Conservation (phyloP, 1,284 basidiomycete genomes). For the Leccinum huronense region DNA sequence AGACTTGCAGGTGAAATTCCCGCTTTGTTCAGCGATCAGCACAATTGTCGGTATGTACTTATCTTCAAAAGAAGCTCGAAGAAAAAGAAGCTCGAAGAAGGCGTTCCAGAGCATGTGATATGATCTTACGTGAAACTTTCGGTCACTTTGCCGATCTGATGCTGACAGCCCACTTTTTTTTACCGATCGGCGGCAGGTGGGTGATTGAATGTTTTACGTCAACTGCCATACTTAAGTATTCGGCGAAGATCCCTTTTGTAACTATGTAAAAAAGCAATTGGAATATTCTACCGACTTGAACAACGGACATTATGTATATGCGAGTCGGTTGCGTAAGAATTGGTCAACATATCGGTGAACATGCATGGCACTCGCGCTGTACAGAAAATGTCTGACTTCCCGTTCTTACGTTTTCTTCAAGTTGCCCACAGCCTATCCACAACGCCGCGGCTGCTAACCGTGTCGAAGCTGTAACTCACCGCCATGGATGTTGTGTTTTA, state of each 20-base stretch:
- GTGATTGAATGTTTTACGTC: slow-evolving; percentile 23
- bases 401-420: slow-evolving; percentile 36
- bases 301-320: slow-evolving; percentile 91
- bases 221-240: slow-evolving; percentile 5
- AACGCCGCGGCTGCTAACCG: slow-evolving; percentile 99
- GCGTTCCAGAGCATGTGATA: slow-evolving; percentile 91
- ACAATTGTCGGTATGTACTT: slow-evolving; percentile 79
- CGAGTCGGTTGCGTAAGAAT: slow-evolving; percentile 94
- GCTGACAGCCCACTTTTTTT: too few species aligned
- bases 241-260: slow-evolving; percentile 89
- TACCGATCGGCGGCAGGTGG: slow-evolving; percentile 60
- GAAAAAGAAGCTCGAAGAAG: slow-evolving; percentile 95
- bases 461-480: slow-evolving; percentile 98
- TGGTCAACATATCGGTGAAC: slow-evolving; percentile 98
- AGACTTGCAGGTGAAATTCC: slow-evolving; percentile 96
- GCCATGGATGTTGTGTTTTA: slow-evolving; percentile 98
- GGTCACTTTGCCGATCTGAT: slow-evolving; percentile 98
- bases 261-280: slow-evolving; percentile 97
- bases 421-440: slow-evolving; percentile 82
- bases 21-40: slow-evolving; percentile 95
- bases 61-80: slow-evolving; percentile 58
- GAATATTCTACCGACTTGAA: slow-evolving; percentile 95
- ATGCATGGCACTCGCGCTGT: slow-evolving; percentile 99
- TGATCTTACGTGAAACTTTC: slow-evolving; percentile 99
- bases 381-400: slow-evolving; percentile 99